Conservation (phyloP, 371 early-diverging fungal genomes). For the Mucor velutinosus region DNA sequence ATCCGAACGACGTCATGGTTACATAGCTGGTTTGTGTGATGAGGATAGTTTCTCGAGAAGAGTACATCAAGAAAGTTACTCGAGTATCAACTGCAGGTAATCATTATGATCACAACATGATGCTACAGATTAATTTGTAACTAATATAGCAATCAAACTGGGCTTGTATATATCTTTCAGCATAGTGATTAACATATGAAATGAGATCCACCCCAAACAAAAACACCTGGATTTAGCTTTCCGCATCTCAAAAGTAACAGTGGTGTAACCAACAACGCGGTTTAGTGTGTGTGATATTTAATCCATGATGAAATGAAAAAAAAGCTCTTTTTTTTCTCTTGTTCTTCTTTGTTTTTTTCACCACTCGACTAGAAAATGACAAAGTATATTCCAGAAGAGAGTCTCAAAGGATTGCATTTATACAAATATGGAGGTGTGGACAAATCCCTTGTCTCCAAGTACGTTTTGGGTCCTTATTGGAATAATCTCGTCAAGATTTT, state of each 20-base stretch:
- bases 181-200: background rate
- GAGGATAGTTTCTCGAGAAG: too few relatives aligned
- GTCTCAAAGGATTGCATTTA: constrained; percentile 62
- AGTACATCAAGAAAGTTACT: background rate
- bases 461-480: constrained; percentile 91
- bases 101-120: background rate
- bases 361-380: constrained; percentile 8
- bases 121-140: background rate
- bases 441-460: constrained; percentile 87
- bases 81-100: too few relatives aligned
- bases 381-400: constrained; percentile 39
- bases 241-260: background rate
- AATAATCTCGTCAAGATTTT: constrained; percentile 84
- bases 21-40: too few relatives aligned
- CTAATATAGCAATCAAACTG: background rate
- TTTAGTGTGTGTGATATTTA: background rate
- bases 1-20: too few relatives aligned
- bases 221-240: background rate
- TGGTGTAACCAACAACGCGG: background rate
- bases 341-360: background rate
- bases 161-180: background rate
- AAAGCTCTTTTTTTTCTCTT: background rate
- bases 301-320: background rate
- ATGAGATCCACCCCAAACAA: background rate
- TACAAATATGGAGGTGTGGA: constrained; percentile 88